Conservation (phyloP, 306 rosid species). For the Vicia villosa region DNA sequence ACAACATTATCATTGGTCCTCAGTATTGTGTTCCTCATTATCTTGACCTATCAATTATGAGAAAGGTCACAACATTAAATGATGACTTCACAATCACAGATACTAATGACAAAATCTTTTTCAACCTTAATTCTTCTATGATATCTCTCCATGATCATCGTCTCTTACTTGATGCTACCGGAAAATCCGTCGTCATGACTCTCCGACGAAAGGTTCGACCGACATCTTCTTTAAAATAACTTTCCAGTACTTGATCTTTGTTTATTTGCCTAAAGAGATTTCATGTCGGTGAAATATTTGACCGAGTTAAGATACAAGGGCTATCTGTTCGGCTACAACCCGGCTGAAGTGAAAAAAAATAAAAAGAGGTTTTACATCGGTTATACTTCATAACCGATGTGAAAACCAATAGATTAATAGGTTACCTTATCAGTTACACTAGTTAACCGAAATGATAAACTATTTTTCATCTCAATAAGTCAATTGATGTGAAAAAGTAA, state of each 20-base stretch:
- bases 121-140: slow-evolving; percentile 52
- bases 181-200: slow-evolving; percentile 44
- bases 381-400: too few relatives aligned
- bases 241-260: neutral
- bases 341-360: too few relatives aligned
- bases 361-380: too few relatives aligned
- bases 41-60: slow-evolving; percentile 45
- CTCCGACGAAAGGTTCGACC: slow-evolving; percentile 47
- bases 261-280: neutral
- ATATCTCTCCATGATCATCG: slow-evolving; percentile 48
- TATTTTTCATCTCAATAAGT: too few relatives aligned
- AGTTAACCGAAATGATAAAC: too few relatives aligned
- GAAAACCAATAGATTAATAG: too few relatives aligned
- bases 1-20: slow-evolving; percentile 41
- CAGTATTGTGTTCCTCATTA: slow-evolving; percentile 50
- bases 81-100: slow-evolving; percentile 52
- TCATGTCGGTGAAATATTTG: too few relatives aligned
- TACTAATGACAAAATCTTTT: slow-evolving; percentile 46
- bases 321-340: too few relatives aligned
- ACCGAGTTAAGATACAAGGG: too few relatives aligned
- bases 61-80: slow-evolving; percentile 42
- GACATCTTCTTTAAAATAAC: neutral
- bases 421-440: too few relatives aligned
- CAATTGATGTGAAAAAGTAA: too few relatives aligned
- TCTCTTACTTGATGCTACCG: slow-evolving; percentile 49